Evolutionary conservation across 2,329 filamentous ascomycete species (phyloP).

Genomic region (Alternaria solani): DNA sequence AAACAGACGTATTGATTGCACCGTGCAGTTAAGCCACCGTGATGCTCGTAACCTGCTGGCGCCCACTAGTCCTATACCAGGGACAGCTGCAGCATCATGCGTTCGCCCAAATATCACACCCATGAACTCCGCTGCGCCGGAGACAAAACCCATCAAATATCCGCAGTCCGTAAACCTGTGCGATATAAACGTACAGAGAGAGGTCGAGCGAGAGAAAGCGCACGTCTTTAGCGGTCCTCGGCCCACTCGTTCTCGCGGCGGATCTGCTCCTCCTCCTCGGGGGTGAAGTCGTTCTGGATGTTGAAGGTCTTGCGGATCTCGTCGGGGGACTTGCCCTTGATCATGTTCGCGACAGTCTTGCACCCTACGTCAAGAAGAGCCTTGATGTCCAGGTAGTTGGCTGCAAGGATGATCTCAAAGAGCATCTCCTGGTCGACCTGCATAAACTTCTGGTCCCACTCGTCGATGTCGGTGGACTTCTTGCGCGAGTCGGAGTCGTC

Average conservation of each 20-base stretch:
- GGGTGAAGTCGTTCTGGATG: constrained; percentile 99
- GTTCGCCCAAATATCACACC: constrained; percentile 12
- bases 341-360: constrained; percentile 99
- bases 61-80: constrained; percentile 1
- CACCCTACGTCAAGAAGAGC: constrained; percentile 95
- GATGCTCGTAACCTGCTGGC: constrained; percentile 9
- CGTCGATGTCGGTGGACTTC: constrained; percentile 98
- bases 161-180: constrained; percentile 7
- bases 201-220: constrained; percentile 2
- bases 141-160: constrained; percentile 10
- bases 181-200: constrained; percentile 2
- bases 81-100: constrained; percentile 9
- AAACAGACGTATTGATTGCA: constrained; percentile 10
- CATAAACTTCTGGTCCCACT: constrained; percentile 99
- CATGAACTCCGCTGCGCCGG: constrained; percentile 22
- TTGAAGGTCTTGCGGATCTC: constrained; percentile 99
- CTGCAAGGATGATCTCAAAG: constrained; percentile 97
- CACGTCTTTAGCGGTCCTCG: constrained; percentile 47
- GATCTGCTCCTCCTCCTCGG: constrained; percentile 97
- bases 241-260: constrained; percentile 64
- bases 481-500: constrained; percentile 94
- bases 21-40: constrained; percentile 3
- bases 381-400: constrained; percentile 99
- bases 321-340: constrained; percentile 99
- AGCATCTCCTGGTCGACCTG: constrained; percentile 99